phyloP scores from a whole-genome alignment of 2,329 filamentous ascomycete species.

The Fusarium lyarnte region DNA sequence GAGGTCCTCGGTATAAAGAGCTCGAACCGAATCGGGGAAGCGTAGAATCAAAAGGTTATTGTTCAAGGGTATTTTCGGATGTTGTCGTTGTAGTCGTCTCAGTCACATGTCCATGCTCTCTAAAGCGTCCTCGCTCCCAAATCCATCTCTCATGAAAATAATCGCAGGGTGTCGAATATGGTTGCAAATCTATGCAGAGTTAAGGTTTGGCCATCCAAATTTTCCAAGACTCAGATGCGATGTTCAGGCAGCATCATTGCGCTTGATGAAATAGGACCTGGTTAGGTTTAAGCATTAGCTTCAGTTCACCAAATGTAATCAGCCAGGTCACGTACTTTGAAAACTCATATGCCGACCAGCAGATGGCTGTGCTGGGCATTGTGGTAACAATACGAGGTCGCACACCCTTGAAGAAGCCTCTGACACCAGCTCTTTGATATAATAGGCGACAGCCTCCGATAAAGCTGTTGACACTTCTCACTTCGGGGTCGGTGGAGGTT shows the following conservation, averaged over 20 bases:
- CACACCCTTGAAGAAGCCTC: constrained; percentile 93
- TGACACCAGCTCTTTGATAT: constrained; percentile 82
- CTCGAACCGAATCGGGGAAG: constrained; percentile 9
- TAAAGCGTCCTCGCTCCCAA: constrained; percentile 7
- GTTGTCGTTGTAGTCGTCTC: constrained; percentile 11
- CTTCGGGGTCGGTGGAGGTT: constrained; percentile 80
- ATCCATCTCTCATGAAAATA: constrained; percentile 7
- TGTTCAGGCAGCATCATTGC: constrained; percentile 56
- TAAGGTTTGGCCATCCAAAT: constrained; percentile 1
- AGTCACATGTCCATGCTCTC: constrained; percentile 3
- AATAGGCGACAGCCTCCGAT: constrained; percentile 82
- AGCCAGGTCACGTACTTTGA: constrained; percentile 65
- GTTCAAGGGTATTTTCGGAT: constrained; percentile 29
- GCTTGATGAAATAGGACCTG: constrained; percentile 69
- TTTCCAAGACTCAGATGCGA: constrained; percentile 2
- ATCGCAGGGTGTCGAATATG: constrained; percentile 9
- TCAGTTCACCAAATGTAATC: not conserved
- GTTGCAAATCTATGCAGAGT: constrained; percentile 10
- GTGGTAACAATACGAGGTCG: constrained; percentile 92
- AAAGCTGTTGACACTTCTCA: constrained; percentile 86
- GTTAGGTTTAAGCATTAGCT: not conserved
- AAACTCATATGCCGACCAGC: constrained; percentile 84
- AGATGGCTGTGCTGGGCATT: constrained; percentile 99
- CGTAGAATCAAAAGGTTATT: constrained; percentile 24
- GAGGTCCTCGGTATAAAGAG: constrained; percentile 1